A percentile compares a stretch with the other conserved stretches of the same genome.
phyloP scores from a whole-genome alignment of 2,329 filamentous ascomycete genomes.

The Sarocladiaceae sp. region DNA sequence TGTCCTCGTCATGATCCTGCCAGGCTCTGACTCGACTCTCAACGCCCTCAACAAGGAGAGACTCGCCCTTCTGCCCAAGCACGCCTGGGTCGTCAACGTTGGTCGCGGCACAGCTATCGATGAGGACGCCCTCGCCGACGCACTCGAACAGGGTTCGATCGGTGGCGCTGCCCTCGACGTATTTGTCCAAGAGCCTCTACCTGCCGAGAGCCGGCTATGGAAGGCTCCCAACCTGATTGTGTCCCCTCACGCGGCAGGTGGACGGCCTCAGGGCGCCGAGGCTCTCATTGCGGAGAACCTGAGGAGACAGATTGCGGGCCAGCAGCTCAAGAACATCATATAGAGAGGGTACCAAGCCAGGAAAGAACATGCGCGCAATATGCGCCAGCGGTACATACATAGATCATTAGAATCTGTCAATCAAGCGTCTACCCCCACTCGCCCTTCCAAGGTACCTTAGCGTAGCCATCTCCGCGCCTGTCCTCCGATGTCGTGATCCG shows the following conservation, averaged over 20 bases:
- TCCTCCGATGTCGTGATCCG: too few relatives aligned
- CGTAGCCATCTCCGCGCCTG: too few relatives aligned
- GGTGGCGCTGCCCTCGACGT: slow-evolving; percentile 46
- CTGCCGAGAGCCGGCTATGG: slow-evolving; percentile 38
- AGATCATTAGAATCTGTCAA: too few relatives aligned
- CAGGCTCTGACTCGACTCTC: slow-evolving; percentile 48
- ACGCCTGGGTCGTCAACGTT: slow-evolving; percentile 51
- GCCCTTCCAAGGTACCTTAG: too few relatives aligned
- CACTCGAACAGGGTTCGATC: slow-evolving; percentile 35
- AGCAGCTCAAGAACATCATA: slow-evolving; percentile 50
- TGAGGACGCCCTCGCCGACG: slow-evolving; percentile 41
- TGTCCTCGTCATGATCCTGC: slow-evolving; percentile 62
- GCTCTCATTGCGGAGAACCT: slow-evolving; percentile 55
- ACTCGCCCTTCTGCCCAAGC: slow-evolving; percentile 46
- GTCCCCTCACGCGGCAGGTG: slow-evolving; percentile 53
- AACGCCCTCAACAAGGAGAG: slow-evolving; percentile 49
- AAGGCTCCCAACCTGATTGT: slow-evolving; percentile 45
- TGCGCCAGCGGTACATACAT: background rate
- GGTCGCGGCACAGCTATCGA: slow-evolving; percentile 43
- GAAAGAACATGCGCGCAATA: too few relatives aligned
- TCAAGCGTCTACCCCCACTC: too few relatives aligned
- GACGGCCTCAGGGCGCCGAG: slow-evolving; percentile 54
- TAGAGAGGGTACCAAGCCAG: too few relatives aligned
- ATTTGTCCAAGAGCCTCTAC: slow-evolving; percentile 40
- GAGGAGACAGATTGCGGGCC: slow-evolving; percentile 50